phyloP scores from a whole-genome alignment of 1,284 basidiomycete genomes.

The Ceratobasidium sp. region DNA sequence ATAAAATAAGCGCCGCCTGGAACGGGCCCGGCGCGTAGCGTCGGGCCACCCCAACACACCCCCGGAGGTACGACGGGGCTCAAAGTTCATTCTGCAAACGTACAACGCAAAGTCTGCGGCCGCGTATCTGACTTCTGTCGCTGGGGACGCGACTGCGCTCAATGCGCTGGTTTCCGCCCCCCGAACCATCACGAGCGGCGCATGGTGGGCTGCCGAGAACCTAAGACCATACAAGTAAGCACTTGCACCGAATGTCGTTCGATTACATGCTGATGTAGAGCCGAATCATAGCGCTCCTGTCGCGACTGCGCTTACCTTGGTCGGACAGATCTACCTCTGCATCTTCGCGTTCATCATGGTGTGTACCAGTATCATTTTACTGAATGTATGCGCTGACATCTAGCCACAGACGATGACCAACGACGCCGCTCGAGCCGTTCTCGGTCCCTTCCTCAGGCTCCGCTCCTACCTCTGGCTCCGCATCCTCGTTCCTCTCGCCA shows the following conservation, averaged over 20 bases:
- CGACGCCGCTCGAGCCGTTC: slow-evolving; percentile 55
- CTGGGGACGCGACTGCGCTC: slow-evolving; percentile 48
- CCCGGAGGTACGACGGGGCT: no score
- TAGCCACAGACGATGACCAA: slow-evolving; percentile 56
- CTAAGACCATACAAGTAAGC: slow-evolving; percentile 56
- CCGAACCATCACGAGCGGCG: slow-evolving; percentile 53
- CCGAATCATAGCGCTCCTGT: slow-evolving; percentile 53
- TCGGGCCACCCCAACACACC: no score
- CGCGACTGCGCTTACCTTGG: slow-evolving; percentile 59
- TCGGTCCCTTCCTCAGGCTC: slow-evolving; percentile 56
- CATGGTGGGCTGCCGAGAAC: slow-evolving; percentile 54
- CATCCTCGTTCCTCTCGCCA: slow-evolving; percentile 51
- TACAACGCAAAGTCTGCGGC: slow-evolving; percentile 30
- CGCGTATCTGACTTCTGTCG: slow-evolving; percentile 49
- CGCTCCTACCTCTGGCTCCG: slow-evolving; percentile 53
- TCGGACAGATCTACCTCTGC: slow-evolving; percentile 59
- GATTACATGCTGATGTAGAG: not conserved
- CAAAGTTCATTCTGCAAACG: slow-evolving; percentile 35
- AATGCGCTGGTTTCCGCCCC: slow-evolving; percentile 55
- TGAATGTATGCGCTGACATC: slow-evolving; percentile 40
- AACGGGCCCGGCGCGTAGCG: no score
- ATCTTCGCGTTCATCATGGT: slow-evolving; percentile 49
- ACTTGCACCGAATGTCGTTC: no score
- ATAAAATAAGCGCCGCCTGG: no score
- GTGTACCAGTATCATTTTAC: not conserved